A percentile compares a stretch with the other conserved stretches of the same genome.
phyloP scores from a whole-genome alignment of 306 rosid species.

The Acacia melanoxylon region DNA sequence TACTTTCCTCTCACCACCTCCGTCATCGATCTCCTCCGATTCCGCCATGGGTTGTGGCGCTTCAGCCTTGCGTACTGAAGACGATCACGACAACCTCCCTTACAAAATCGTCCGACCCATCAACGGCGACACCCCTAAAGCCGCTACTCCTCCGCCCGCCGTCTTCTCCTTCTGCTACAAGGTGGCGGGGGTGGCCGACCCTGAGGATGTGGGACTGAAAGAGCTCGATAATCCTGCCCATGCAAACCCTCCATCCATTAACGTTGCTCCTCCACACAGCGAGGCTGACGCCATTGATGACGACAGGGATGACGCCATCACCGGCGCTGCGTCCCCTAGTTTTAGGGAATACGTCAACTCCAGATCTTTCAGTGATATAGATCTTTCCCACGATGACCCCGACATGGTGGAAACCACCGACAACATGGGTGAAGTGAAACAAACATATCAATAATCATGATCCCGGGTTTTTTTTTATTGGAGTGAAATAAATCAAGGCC shows the following conservation, averaged over 20 bases:
- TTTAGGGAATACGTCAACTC: conserved; percentile 48
- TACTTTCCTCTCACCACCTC: neutral
- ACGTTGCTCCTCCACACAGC: neutral
- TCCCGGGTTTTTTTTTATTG: neutral
- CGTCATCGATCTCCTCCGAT: neutral
- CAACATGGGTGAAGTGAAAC: neutral
- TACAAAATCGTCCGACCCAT: neutral
- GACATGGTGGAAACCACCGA: conserved; percentile 2
- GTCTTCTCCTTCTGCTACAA: neutral
- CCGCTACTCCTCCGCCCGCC: neutral
- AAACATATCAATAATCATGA: neutral
- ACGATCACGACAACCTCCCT: neutral
- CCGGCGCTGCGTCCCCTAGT: conserved; percentile 51
- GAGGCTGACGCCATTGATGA: neutral
- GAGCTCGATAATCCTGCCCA: neutral
- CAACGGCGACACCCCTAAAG: neutral
- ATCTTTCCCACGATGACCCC: conserved; percentile 3
- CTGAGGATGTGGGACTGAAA: neutral
- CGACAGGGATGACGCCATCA: conserved; percentile 13
- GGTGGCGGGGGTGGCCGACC: neutral
- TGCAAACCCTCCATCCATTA: neutral
- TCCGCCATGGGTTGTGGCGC: conserved; percentile 68
- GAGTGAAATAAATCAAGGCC: neutral
- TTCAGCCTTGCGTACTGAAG: conserved; percentile 33
- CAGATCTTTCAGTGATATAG: neutral